These are phyloP conservation scores for Alectoria sarmentosa DNA, from an alignment of 495 filamentous ascomycete species.

Conservation along the genomic window DNA sequence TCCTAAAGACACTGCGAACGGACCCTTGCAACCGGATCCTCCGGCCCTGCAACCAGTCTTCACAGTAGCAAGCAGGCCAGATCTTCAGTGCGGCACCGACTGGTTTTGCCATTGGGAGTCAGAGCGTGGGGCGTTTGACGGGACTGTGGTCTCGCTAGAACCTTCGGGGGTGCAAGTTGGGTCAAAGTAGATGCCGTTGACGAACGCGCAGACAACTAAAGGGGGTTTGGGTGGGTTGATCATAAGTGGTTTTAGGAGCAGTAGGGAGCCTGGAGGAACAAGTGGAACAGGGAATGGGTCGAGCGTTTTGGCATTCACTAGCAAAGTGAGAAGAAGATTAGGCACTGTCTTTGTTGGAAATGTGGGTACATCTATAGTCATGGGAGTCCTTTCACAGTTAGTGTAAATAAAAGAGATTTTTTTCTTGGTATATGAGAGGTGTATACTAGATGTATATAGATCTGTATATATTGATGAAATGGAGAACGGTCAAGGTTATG, in stretches of 20 bases:
- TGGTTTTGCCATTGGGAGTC: neutral
- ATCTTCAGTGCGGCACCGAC: conserved; percentile 13
- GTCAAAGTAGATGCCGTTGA: conserved; percentile 7
- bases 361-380: neutral
- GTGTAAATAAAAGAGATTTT: neutral
- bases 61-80: conserved; percentile 11
- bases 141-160: conserved; percentile 14
- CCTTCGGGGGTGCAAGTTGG: conserved; percentile 6
- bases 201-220: neutral
- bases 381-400: neutral
- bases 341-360: neutral
- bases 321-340: neutral
- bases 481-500: too few species aligned
- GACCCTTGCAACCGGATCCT: neutral
- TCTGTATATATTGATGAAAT: neutral
- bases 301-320: neutral
- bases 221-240: neutral
- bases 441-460: neutral
- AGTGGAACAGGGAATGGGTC: neutral
- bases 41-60: conserved; percentile 6
- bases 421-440: too few species aligned
- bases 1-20: neutral
- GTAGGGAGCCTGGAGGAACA: neutral
- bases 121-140: conserved; percentile 5
- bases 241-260: neutral